phyloP scores from a whole-genome alignment of 208 protist species.

The Leishmania guyanensis region DNA sequence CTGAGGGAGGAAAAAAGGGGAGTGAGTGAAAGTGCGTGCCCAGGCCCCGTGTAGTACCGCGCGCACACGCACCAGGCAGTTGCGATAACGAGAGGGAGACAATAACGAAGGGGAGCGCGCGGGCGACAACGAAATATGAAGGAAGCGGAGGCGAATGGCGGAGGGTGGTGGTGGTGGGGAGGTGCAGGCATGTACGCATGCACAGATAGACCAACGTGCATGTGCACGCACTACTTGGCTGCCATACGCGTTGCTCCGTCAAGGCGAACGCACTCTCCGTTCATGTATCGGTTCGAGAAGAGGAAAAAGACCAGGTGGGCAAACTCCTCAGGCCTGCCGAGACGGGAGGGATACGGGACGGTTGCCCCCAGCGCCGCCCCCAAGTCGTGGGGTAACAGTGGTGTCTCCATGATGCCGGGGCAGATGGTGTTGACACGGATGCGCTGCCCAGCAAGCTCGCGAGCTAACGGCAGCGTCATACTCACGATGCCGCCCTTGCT shows the following conservation, averaged over 20 bases:
- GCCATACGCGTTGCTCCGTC: constrained; percentile 52
- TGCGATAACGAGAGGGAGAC: background rate
- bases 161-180: background rate
- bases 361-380: constrained; percentile 32
- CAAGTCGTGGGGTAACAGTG: constrained; percentile 54
- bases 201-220: background rate
- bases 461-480: constrained; percentile 77
- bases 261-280: constrained; percentile 62
- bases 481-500: constrained; percentile 77
- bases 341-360: constrained; percentile 66
- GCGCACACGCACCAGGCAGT: background rate
- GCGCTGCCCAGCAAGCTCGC: constrained; percentile 52
- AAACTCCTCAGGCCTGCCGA: constrained; percentile 76
- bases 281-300: constrained; percentile 79
- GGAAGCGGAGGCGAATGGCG: background rate
- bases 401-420: constrained; percentile 80
- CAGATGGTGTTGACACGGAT: constrained; percentile 82
- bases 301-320: constrained; percentile 59
- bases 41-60: background rate
- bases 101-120: too few relatives aligned
- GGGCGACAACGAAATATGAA: background rate
- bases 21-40: background rate
- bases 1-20: background rate
- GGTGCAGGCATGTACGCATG: background rate
- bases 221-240: constrained; percentile 28